These are phyloP conservation scores for Chaetoscypha palmicola DNA, from an alignment of 2,329 filamentous ascomycete species.

Conservation along the genomic window DNA sequence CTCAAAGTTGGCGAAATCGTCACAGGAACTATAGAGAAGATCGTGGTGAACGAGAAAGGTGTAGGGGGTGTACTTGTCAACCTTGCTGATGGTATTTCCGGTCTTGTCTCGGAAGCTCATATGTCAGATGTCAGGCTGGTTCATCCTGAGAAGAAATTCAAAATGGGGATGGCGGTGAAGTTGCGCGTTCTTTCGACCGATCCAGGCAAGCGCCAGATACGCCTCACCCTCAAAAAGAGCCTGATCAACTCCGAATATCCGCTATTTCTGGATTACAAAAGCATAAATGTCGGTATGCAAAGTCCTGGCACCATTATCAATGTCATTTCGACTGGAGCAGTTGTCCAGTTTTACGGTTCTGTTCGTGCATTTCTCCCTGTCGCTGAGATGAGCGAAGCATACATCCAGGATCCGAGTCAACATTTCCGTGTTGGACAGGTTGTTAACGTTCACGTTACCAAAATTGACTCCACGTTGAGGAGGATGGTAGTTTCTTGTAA, in stretches of 20 bases:
- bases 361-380: slow-evolving; percentile 84
- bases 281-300: slow-evolving; percentile 66
- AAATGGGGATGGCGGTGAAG: slow-evolving; percentile 76
- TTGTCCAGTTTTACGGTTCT: slow-evolving; percentile 84
- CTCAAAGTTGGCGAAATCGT: slow-evolving; percentile 74
- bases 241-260: slow-evolving; percentile 81
- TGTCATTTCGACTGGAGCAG: slow-evolving; percentile 68
- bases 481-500: slow-evolving; percentile 89
- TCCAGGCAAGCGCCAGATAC: slow-evolving; percentile 66
- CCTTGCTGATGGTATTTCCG: slow-evolving; percentile 78
- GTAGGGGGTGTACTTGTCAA: slow-evolving; percentile 76
- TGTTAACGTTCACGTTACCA: slow-evolving; percentile 81
- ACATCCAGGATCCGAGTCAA: slow-evolving; percentile 78
- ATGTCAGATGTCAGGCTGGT: slow-evolving; percentile 81
- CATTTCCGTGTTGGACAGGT: slow-evolving; percentile 90
- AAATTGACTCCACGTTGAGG: slow-evolving; percentile 62
- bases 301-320: slow-evolving; percentile 83
- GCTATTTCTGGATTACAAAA: slow-evolving; percentile 72
- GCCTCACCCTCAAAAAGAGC: slow-evolving; percentile 89
- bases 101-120: slow-evolving; percentile 83
- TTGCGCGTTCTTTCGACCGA: slow-evolving; percentile 79
- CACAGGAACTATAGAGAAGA: slow-evolving; percentile 75
- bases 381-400: slow-evolving; percentile 96
- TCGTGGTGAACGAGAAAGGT: slow-evolving; percentile 71
- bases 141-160: slow-evolving; percentile 94